These are phyloP conservation scores for Eimeria maxima DNA, from an alignment of 169 alveolate genomes.

Conservation along the genomic window DNA sequence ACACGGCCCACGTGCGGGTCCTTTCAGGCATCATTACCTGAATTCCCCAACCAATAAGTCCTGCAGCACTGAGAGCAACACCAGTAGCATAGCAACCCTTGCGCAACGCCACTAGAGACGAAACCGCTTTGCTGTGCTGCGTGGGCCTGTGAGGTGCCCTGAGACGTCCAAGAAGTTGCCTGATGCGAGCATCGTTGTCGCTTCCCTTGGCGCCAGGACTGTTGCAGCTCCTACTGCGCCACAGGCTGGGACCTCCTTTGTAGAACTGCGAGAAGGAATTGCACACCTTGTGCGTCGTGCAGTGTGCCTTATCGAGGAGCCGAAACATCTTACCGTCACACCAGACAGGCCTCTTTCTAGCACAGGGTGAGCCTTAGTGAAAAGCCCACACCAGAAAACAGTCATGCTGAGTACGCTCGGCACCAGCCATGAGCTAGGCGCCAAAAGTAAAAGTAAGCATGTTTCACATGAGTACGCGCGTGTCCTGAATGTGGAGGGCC, in stretches of 20 bases:
- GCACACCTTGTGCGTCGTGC: neutral
- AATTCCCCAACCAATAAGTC: constrained; percentile 54
- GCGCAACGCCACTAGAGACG: neutral
- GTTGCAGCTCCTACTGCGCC: neutral
- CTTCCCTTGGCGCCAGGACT: neutral
- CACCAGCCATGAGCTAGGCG: constrained; percentile 53
- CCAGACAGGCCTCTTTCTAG: neutral
- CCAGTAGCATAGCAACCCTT: constrained; percentile 42
- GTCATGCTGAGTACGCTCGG: neutral
- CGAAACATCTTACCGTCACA: neutral
- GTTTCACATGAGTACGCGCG: neutral
- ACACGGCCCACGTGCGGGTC: constrained; percentile 69
- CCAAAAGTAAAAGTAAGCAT: neutral
- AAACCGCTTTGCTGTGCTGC: neutral
- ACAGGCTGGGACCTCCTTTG: neutral
- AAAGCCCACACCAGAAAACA: neutral
- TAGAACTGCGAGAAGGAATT: neutral
- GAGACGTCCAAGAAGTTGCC: neutral
- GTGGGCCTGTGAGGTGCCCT: constrained; percentile 21
- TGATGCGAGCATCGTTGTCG: neutral
- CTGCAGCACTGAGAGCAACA: constrained; percentile 12
- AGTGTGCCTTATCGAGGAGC: neutral
- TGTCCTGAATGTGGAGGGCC: neutral
- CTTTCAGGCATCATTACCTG: constrained; percentile 55
- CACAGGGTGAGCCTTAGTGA: neutral